phyloP scores from a whole-genome alignment of 768 basidiomycete genomes.

The Russula virescens region DNA sequence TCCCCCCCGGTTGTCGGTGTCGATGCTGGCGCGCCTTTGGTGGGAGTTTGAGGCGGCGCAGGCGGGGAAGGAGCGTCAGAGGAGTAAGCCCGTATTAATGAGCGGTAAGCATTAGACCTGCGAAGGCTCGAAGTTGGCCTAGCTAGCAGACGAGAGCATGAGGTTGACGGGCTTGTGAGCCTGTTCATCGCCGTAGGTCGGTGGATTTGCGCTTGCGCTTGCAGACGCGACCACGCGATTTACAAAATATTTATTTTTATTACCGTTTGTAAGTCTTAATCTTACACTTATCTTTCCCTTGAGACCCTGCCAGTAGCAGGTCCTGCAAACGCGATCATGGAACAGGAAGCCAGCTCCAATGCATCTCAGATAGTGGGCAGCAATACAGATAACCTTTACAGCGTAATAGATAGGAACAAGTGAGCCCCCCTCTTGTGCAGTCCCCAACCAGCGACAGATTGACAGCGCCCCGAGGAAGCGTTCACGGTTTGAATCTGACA shows the following conservation, averaged over 20 bases:
- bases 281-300: too few species aligned
- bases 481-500: conserved; percentile 73
- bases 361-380: conserved; percentile 41
- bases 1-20: conserved; percentile 6
- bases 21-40: not conserved
- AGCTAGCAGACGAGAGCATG: conserved; percentile 8
- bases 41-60: not conserved
- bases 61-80: conserved; percentile 8
- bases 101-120: not conserved
- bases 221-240: not conserved
- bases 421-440: conserved; percentile 15
- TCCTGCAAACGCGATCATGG: conserved; percentile 2
- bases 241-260: conserved; percentile 7
- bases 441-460: conserved; percentile 4
- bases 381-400: conserved; percentile 51
- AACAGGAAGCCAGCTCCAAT: conserved; percentile 34
- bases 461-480: conserved; percentile 38
- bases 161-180: conserved; percentile 19
- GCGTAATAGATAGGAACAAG: conserved; percentile 62
- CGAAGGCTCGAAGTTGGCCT: not conserved
- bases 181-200: conserved; percentile 27
- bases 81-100: conserved; percentile 18
- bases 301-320: too few species aligned
- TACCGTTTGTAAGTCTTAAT: not conserved
- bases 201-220: not conserved